Percentiles rank a stretch among this genome's conserved stretches.
Evolutionary conservation across 192 early-diverging fungal species (phyloP).

Genomic region (Backusella morwellensis): DNA sequence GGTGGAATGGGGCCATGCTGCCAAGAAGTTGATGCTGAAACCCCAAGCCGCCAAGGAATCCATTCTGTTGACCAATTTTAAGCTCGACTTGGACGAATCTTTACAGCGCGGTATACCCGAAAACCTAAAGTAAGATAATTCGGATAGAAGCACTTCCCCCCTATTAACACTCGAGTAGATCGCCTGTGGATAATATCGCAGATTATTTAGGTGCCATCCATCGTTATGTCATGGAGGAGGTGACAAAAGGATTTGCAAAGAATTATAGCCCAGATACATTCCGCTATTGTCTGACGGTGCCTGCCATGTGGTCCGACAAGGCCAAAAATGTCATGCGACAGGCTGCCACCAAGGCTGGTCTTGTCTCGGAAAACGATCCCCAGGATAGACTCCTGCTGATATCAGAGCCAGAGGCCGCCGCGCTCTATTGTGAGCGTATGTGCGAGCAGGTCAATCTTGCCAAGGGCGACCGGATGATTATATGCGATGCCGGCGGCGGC

Average conservation of each 20-base stretch:
- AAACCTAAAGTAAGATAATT: constrained; percentile 26
- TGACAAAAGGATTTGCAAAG: constrained; percentile 40
- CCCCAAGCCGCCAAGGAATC: constrained; percentile 11
- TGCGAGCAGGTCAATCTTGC: constrained; percentile 42
- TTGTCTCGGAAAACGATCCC: constrained; percentile 35
- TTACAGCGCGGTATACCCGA: constrained; percentile 40
- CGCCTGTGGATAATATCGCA: constrained; percentile 35
- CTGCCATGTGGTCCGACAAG: constrained; percentile 51
- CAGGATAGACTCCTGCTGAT: constrained; percentile 41
- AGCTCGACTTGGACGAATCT: constrained; percentile 46
- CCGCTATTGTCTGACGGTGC: constrained; percentile 51
- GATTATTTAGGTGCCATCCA: constrained; percentile 41
- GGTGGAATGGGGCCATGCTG: constrained; percentile 46
- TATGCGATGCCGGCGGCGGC: constrained; percentile 53
- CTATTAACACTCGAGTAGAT: not conserved
- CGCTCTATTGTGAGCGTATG: constrained; percentile 45
- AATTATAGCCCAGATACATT: constrained; percentile 40
- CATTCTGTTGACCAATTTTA: constrained; percentile 45
- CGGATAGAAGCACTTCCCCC: too few species aligned
- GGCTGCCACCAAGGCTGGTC: constrained; percentile 38
- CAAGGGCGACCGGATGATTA: constrained; percentile 42
- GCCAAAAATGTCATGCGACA: constrained; percentile 46
- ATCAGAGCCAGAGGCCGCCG: constrained; percentile 47
- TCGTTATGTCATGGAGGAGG: constrained; percentile 36
- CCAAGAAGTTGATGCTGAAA: constrained; percentile 23